Conservation (phyloP, 768 basidiomycete species). For the Suillus weaverae region DNA sequence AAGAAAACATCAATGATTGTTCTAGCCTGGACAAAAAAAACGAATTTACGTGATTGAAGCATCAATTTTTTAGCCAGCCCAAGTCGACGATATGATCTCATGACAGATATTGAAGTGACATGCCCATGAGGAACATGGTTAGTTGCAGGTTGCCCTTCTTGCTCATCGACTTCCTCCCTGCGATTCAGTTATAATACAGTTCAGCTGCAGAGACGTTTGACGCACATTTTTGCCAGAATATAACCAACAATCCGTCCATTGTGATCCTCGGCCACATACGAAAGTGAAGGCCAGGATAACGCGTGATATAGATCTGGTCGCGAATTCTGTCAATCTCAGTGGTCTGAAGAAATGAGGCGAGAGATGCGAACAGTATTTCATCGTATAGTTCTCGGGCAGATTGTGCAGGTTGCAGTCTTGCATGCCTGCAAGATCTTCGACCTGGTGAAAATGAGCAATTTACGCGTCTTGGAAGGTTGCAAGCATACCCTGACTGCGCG, state of each 20-base stretch:
- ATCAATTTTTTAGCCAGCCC: constrained; percentile 94
- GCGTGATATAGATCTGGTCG: constrained; percentile 80
- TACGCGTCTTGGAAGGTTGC: background rate
- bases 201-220: constrained; percentile 7
- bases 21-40: background rate
- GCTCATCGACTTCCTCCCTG: constrained; percentile 56
- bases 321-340: background rate
- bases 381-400: constrained; percentile 87
- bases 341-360: background rate
- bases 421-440: constrained; percentile 89
- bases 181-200: constrained; percentile 32
- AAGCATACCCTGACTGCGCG: constrained; percentile 29
- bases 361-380: constrained; percentile 65
- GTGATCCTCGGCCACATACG: constrained; percentile 89
- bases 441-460: constrained; percentile 43
- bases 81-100: constrained; percentile 86
- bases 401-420: constrained; percentile 93
- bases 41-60: constrained; percentile 80
- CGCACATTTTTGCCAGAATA: constrained; percentile 93
- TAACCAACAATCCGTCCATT: constrained; percentile 92
- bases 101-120: constrained; percentile 94
- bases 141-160: constrained; percentile 49
- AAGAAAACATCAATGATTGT: constrained; percentile 7
- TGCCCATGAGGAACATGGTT: constrained; percentile 77
- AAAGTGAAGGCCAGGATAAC: constrained; percentile 91